Conservation (phyloP, 768 basidiomycete genomes). For the Leucocoprinus sp. region DNA sequence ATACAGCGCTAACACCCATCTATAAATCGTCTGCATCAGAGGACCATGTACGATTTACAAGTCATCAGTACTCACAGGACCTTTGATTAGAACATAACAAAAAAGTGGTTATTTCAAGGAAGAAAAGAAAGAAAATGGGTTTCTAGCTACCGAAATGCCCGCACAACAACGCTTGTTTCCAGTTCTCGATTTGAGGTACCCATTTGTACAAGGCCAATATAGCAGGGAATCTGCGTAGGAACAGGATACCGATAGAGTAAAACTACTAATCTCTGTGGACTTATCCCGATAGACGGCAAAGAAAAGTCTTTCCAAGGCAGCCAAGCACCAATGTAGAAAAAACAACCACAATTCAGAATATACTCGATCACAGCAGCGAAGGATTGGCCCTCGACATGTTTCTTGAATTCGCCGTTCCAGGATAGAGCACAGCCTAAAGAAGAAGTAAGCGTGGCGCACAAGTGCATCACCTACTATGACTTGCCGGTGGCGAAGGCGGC, state of each 20-base stretch:
- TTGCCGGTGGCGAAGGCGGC: constrained; percentile 75
- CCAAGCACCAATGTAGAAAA: constrained; percentile 87
- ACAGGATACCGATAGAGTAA: constrained; percentile 64
- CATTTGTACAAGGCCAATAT: constrained; percentile 71
- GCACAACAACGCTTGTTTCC: constrained; percentile 82
- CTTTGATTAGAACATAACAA: neutral
- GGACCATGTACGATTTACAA: neutral
- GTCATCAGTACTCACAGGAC: neutral
- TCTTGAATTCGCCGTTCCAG: constrained; percentile 83
- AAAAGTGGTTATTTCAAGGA: no score
- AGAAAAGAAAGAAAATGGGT: neutral
- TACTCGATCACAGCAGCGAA: constrained; percentile 91
- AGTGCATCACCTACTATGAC: neutral
- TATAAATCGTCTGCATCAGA: constrained; percentile 20
- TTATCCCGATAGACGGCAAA: constrained; percentile 47
- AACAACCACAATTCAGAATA: constrained; percentile 72
- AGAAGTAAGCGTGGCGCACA: constrained; percentile 10
- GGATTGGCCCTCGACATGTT: constrained; percentile 72
- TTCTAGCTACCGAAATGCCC: constrained; percentile 74
- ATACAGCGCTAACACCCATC: constrained; percentile 92
- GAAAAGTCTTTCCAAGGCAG: constrained; percentile 58
- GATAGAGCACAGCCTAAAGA: constrained; percentile 73
- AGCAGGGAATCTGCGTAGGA: constrained; percentile 70
- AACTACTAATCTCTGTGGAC: constrained; percentile 62
- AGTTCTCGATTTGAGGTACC: constrained; percentile 80